Conservation (phyloP, 2,329 filamentous ascomycete genomes). For the Nemania sp. region DNA sequence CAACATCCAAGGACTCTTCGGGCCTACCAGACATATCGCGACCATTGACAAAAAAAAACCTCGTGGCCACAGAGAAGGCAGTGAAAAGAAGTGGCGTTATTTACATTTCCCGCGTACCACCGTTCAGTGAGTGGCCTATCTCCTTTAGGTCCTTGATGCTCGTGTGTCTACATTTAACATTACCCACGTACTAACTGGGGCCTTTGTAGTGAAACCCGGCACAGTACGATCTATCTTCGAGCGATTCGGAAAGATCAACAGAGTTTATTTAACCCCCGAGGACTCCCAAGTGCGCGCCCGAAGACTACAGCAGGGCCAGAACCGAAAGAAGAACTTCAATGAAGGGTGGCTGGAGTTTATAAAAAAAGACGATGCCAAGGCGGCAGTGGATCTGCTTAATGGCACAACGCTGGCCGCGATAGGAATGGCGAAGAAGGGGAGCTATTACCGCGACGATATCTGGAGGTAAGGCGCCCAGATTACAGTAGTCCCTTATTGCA, state of each 20-base stretch:
- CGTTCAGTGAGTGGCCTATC: slow-evolving; percentile 74
- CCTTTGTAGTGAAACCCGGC: slow-evolving; percentile 70
- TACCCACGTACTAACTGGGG: slow-evolving; percentile 62
- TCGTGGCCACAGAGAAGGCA: slow-evolving; percentile 72
- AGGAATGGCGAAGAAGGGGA: slow-evolving; percentile 81
- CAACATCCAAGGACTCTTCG: slow-evolving; percentile 49
- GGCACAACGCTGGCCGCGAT: slow-evolving; percentile 70
- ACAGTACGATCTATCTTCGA: slow-evolving; percentile 56
- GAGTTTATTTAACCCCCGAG: slow-evolving; percentile 49
- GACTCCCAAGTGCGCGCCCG: slow-evolving; percentile 73
- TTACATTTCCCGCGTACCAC: slow-evolving; percentile 85
- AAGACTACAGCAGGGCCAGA: slow-evolving; percentile 79
- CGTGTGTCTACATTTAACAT: no score
- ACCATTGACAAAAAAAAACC: slow-evolving; percentile 74
- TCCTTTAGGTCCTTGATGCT: neutral
- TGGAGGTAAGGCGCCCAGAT: slow-evolving; percentile 68
- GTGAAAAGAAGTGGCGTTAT: slow-evolving; percentile 82
- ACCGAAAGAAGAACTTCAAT: slow-evolving; percentile 83
- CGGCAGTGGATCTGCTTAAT: slow-evolving; percentile 81
- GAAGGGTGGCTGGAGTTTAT: slow-evolving; percentile 91
- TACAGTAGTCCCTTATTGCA: neutral
- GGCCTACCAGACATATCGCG: slow-evolving; percentile 64
- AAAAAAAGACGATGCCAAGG: slow-evolving; percentile 80
- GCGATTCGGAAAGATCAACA: slow-evolving; percentile 78
- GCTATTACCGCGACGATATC: slow-evolving; percentile 86